A percentile compares a stretch with the other conserved stretches of the same genome.
These are phyloP conservation scores for Arthrobotrys megalospora DNA, from an alignment of 2,329 filamentous ascomycete species.

Conservation along the genomic window DNA sequence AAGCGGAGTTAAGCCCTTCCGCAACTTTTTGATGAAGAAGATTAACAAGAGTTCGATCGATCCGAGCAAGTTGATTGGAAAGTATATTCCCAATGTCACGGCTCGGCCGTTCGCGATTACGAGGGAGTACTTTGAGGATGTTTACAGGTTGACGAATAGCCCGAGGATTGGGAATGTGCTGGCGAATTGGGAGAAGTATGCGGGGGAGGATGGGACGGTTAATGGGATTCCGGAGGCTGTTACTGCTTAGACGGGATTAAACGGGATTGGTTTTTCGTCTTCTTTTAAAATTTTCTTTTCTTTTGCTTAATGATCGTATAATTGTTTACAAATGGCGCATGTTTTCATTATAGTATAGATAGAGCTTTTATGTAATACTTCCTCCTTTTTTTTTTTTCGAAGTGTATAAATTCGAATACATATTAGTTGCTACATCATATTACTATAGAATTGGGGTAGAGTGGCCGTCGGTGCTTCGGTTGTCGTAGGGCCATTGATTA, in stretches of 20 bases:
- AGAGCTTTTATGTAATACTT: slow-evolving; percentile 5
- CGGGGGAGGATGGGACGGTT: slow-evolving; percentile 62
- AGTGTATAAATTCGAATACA: neutral
- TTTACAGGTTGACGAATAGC: slow-evolving; percentile 91
- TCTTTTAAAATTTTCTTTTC: no score
- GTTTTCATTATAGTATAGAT: neutral
- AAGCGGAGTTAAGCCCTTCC: slow-evolving; percentile 98
- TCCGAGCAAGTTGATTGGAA: slow-evolving; percentile 94
- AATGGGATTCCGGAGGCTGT: slow-evolving; percentile 36
- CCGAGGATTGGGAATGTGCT: slow-evolving; percentile 83
- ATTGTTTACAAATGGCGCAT: neutral
- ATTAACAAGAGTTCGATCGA: slow-evolving; percentile 99
- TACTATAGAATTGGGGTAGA: no score
- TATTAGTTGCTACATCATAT: no score
- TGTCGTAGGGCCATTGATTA: neutral
- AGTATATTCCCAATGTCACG: slow-evolving; percentile 99
- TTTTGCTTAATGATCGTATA: neutral
- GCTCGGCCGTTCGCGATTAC: slow-evolving; percentile 94
- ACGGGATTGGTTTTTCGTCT: no score
- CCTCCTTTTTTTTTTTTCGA: neutral
- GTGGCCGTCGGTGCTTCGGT: slow-evolving; percentile 1
- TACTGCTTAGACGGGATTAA: slow-evolving; percentile 18
- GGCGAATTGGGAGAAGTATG: slow-evolving; percentile 86
- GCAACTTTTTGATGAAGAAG: slow-evolving; percentile 98
- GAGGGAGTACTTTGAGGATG: slow-evolving; percentile 99